Conservation (phyloP, 2,329 filamentous ascomycete species). For the Diaporthe helianthi region DNA sequence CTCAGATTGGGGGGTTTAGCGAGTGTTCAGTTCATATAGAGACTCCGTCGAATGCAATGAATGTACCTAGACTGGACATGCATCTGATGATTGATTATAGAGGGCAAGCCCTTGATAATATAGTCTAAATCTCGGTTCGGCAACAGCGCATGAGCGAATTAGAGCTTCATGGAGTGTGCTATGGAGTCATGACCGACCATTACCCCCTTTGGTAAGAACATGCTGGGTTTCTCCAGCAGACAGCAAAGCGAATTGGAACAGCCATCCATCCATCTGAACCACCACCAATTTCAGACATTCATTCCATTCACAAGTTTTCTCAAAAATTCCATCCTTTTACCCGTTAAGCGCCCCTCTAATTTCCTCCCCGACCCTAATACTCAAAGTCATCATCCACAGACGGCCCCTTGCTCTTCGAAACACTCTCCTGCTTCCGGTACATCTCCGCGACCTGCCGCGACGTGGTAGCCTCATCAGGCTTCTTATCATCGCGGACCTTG, state of each 20-base stretch:
- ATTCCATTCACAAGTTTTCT: too few relatives aligned
- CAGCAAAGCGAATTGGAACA: slow-evolving; percentile 10
- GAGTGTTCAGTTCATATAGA: slow-evolving; percentile 8
- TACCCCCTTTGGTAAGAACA: background rate
- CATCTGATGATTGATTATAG: background rate
- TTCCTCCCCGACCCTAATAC: slow-evolving; percentile 63
- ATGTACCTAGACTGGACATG: background rate
- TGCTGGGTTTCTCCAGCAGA: background rate
- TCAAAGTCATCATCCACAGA: slow-evolving; percentile 97
- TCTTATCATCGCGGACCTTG: slow-evolving; percentile 92
- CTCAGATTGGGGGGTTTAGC: background rate
- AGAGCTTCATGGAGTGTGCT: background rate
- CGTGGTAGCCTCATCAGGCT: slow-evolving; percentile 86
- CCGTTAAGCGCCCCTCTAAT: too few relatives aligned
- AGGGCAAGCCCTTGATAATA: background rate
- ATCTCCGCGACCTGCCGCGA: slow-evolving; percentile 91
- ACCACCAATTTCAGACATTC: too few relatives aligned
- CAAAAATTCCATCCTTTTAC: too few relatives aligned
- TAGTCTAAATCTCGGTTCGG: background rate
- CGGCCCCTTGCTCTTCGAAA: slow-evolving; percentile 83
- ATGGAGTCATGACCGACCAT: background rate
- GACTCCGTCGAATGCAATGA: background rate
- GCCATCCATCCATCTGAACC: background rate
- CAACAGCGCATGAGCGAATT: background rate
- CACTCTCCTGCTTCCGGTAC: slow-evolving; percentile 94